phyloP scores from a whole-genome alignment of 768 basidiomycete species.

The Botryobasidium botryosum region DNA sequence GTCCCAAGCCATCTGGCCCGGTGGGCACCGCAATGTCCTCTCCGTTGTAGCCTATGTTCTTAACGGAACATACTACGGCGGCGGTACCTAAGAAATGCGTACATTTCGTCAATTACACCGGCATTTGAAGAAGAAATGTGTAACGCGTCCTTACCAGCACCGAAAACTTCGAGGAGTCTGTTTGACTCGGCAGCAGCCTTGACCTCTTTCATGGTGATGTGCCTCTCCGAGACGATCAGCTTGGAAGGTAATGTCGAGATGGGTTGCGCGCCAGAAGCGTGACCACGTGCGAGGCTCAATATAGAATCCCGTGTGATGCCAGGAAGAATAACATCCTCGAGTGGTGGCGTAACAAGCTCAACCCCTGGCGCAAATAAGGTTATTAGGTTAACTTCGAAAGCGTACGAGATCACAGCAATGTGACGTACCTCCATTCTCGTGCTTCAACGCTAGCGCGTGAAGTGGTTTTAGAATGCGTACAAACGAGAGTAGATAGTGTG shows the following conservation, averaged over 20 bases:
- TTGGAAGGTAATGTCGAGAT: slow-evolving; percentile 26
- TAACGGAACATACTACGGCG: slow-evolving; percentile 53
- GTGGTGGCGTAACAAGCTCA: slow-evolving; percentile 75
- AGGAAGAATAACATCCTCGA: slow-evolving; percentile 85
- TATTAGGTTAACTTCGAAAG: neutral
- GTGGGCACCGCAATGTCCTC: slow-evolving; percentile 45
- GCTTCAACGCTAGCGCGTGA: slow-evolving; percentile 41
- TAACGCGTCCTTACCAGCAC: slow-evolving; percentile 38
- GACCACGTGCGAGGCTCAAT: slow-evolving; percentile 49
- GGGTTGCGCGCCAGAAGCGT: slow-evolving; percentile 27
- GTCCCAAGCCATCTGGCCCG: slow-evolving; percentile 31
- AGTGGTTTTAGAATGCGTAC: no score
- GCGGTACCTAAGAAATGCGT: slow-evolving; percentile 33
- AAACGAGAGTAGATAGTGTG: neutral
- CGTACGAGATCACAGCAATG: neutral
- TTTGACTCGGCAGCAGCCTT: slow-evolving; percentile 33
- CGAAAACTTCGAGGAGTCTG: slow-evolving; percentile 63
- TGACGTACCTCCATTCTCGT: slow-evolving; percentile 37
- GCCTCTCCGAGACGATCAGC: slow-evolving; percentile 36
- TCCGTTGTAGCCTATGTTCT: slow-evolving; percentile 56
- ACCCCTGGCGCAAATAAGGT: slow-evolving; percentile 31
- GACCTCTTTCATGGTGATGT: slow-evolving; percentile 38
- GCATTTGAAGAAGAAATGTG: neutral
- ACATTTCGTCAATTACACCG: neutral
- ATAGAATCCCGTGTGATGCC: slow-evolving; percentile 84